Evolutionary conservation across 1,139 yeast species (phyloP).

Genomic region (Pichiaceae sp.): DNA sequence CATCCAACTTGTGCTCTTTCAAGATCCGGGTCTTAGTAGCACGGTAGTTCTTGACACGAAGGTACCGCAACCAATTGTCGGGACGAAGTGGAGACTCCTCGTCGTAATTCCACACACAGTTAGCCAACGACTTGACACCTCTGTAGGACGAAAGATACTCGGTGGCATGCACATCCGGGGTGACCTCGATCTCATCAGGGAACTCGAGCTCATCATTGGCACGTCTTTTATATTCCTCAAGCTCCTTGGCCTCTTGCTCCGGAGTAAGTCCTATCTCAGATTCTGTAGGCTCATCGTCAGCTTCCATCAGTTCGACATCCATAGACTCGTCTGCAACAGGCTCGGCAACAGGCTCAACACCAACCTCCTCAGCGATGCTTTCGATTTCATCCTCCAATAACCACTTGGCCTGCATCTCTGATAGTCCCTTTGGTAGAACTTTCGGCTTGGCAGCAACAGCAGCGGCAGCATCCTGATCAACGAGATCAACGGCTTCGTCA

Average conservation of each 20-base stretch:
- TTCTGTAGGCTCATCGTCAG: conserved; percentile 31
- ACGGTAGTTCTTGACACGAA: conserved; percentile 69
- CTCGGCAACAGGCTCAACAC: conserved; percentile 27
- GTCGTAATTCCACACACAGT: conserved; percentile 81
- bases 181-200: conserved; percentile 90
- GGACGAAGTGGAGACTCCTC: conserved; percentile 72
- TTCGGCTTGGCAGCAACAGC: conserved; percentile 13
- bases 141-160: conserved; percentile 72
- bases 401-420: conserved; percentile 95
- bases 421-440: conserved; percentile 76
- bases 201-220: conserved; percentile 85
- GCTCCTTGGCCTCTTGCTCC: conserved; percentile 79
- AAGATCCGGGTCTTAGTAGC: conserved; percentile 64
- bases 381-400: conserved; percentile 50
- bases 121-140: conserved; percentile 76
- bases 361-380: conserved; percentile 43
- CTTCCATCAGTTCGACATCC: conserved; percentile 49
- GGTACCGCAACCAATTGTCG: conserved; percentile 63
- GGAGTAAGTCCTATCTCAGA: conserved; percentile 30
- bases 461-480: conserved; percentile 29
- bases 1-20: conserved; percentile 52
- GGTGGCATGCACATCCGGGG: conserved; percentile 66
- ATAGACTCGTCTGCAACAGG: conserved; percentile 28
- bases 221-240: conserved; percentile 55
- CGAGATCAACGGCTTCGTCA: conserved; percentile 12